Conservation (phyloP, 2,329 filamentous ascomycete species). For the Monosporascus sp. region DNA sequence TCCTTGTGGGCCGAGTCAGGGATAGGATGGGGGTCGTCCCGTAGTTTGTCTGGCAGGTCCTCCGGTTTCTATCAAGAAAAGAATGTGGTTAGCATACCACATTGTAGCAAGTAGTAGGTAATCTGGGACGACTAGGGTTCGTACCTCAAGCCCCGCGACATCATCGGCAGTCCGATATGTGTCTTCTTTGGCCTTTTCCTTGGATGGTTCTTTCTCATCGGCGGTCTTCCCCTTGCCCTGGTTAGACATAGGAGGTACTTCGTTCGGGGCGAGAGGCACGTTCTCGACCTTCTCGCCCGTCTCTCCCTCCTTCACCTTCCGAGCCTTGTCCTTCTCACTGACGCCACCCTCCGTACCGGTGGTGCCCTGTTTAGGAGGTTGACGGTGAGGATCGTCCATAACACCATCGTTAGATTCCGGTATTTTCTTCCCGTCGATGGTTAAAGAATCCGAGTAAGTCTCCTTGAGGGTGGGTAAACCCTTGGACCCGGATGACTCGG, state of each 20-base stretch:
- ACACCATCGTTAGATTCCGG: constrained; percentile 70
- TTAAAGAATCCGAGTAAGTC: constrained; percentile 45
- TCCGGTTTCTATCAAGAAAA: constrained; percentile 60
- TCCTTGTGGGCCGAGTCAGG: constrained; percentile 62
- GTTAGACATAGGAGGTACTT: constrained; percentile 74
- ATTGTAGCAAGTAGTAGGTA: background rate
- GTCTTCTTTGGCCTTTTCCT: constrained; percentile 37
- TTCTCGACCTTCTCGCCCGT: constrained; percentile 64
- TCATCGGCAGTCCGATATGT: constrained; percentile 30
- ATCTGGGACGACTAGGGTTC: constrained; percentile 11
- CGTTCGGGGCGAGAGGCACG: constrained; percentile 78
- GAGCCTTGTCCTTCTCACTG: constrained; percentile 76
- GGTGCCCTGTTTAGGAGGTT: constrained; percentile 75
- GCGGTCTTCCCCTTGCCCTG: constrained; percentile 69
- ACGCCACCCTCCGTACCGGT: constrained; percentile 87
- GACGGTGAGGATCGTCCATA: constrained; percentile 82
- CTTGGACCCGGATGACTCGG: constrained; percentile 30
- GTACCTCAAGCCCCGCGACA: constrained; percentile 54
- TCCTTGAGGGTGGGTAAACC: constrained; percentile 43
- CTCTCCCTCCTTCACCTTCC: constrained; percentile 61
- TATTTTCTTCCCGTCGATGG: constrained; percentile 56
- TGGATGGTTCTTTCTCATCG: constrained; percentile 21
- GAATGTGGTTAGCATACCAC: constrained; percentile 11
- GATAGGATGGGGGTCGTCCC: constrained; percentile 67
- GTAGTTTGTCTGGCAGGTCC: constrained; percentile 72